Evolutionary conservation across 2,329 filamentous ascomycete genomes (phyloP), one percentile per base, ranked within the genome.

Genomic region (Hymenoscyphus occultus): DNA sequence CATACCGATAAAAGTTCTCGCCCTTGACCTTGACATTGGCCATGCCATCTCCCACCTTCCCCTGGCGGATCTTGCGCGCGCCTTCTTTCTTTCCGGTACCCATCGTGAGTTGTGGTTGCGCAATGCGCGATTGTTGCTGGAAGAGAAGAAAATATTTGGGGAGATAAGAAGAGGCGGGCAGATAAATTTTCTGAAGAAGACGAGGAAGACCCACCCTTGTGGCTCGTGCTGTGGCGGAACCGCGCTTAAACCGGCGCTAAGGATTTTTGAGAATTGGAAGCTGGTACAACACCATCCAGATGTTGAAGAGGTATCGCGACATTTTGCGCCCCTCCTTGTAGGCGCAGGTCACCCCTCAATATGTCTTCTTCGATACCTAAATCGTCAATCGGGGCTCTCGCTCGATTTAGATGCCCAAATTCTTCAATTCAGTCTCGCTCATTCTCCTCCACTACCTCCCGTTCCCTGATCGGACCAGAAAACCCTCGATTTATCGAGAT

Each of bases 1-100:
- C 83, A 70, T 81, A 90, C 84, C 91, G 88, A 82, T 98, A 98
- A 82, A 98, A 99, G 83, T 98, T 98, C 84, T 98, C 94, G 80
- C 95, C 95, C 82, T 99, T 99, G 73, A 88, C 84, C 74, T 89
- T 92, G 75, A 98, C 91, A 81, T 98, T 98, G 74, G 81, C 88
- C 86, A 97, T 92, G 77, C 92, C 92, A 86, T 95, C 90, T 71
- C 86, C 86, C 60, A 85, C 86, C 81, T 93, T 94, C 72, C 92
- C 92, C 84, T 97, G 88, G 78, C 93, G 90, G 81, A 84, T 85
- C 77, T 90, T 90, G 80, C 94, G 89, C 77, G 82, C 85, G 70
- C 87, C 88, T 80, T 98, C 94, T 80, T 97, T 97, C 84, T 98
- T 98, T 74, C 87, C 89, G 74, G 88, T 90, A 80, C 93, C 93